Base-by-base conservation (phyloP, 2,329 filamentous ascomycete species). In the Bisporella sp. region DNA sequence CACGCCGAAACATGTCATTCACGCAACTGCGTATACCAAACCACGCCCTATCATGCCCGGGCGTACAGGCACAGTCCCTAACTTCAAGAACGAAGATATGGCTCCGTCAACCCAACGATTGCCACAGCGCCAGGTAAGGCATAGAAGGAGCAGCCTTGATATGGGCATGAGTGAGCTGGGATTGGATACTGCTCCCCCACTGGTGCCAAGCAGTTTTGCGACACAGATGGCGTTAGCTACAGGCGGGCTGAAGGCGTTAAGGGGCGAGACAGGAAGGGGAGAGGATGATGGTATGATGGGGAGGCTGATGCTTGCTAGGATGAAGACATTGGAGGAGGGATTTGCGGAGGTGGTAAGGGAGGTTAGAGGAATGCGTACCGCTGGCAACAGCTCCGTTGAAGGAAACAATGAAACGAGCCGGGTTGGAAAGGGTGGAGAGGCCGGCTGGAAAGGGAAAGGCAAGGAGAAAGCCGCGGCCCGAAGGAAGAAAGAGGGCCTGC, bases 251-350 rank as follows among this genome's bases (percentile, higher is more conserved):
- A 78, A 77, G 59, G 69, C 65, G 31, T 46, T 64, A 65, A 32
- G 70, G 49, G 64, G 71, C 49, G 72, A 65, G 30, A 68, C 69
- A 9, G 71, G 71, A 30, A 72, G 73, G 32, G 59, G 57, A 33
- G 57, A 58, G 73, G 75, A 79, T 66, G 85, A 88, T 62, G 79
- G 87, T 40, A 86, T 91, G 78, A 83, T 86, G 63, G 79, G 84
- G 58, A 80, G 89, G 50, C 77, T 96, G 43, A 86, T 96, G 68
- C 73, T 96, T 43, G 89, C 89, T 6, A 77, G 89, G 33, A 96
- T 96, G 89, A 93, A 93, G 66, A 92, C 86, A 6, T 75, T 97
- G 2, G 91, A 97, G 66, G 89, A 95, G 68, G 86, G 90, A 11
- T 92, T 97, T 66, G 79, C 86, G 2, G 89, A 96, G 53, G 84